Conservation (phyloP, 768 basidiomycete species). For the Gautieria morchelliformis region DNA sequence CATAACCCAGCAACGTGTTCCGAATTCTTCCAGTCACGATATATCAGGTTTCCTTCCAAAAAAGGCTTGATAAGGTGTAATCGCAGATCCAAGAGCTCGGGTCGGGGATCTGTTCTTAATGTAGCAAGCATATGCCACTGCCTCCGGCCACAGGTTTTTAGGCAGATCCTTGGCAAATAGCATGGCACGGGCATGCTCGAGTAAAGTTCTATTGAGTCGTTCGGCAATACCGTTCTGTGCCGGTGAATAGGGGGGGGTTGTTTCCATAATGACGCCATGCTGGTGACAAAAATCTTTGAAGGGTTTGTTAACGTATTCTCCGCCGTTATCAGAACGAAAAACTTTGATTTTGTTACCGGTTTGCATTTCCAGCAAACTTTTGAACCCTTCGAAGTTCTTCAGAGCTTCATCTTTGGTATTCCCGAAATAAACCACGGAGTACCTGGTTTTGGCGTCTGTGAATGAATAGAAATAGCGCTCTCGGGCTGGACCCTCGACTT, state of each 20-base stretch:
- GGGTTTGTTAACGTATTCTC: conserved; percentile 11
- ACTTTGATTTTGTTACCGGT: background rate
- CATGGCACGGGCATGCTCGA: background rate
- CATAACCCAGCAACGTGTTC: too few relatives aligned
- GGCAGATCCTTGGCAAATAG: background rate
- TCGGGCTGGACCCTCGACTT: background rate
- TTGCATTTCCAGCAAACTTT: background rate
- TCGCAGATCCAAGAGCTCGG: background rate
- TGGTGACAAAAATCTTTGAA: conserved; percentile 15
- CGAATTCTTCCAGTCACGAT: too few relatives aligned
- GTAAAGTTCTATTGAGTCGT: background rate
- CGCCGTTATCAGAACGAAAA: background rate
- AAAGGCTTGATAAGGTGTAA: conserved; percentile 17
- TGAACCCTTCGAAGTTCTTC: background rate
- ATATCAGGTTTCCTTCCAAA: conserved; percentile 15
- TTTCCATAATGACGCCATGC: conserved; percentile 23
- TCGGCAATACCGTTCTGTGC: conserved; percentile 25
- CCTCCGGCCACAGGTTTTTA: background rate
- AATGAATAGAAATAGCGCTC: background rate
- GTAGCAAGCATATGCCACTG: background rate
- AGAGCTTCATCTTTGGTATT: background rate
- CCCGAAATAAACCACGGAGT: background rate
- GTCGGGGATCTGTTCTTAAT: background rate
- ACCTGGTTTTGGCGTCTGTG: background rate
- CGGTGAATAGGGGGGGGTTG: conserved; percentile 26